These are phyloP conservation scores for Seminavis robusta DNA, from an alignment of 108 stramenopile species.

Conservation along the genomic window DNA sequence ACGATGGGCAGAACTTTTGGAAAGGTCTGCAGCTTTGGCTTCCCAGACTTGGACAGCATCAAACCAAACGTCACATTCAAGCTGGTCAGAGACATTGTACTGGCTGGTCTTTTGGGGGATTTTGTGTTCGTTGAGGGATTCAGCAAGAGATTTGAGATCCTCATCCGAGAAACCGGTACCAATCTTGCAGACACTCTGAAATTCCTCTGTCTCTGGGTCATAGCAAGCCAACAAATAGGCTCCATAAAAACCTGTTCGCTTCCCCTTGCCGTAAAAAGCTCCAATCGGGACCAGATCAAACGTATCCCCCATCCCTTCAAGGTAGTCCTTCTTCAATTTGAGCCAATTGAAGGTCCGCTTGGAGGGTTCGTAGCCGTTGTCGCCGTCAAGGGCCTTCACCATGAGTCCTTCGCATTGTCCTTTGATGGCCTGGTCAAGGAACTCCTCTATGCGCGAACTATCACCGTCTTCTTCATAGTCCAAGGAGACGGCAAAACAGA, in stretches of 20 bases:
- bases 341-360: slow-evolving; percentile 98
- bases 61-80: slow-evolving; percentile 97
- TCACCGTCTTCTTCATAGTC: slow-evolving; percentile 64
- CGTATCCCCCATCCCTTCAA: slow-evolving; percentile 97
- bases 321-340: slow-evolving; percentile 99
- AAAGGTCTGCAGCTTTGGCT: slow-evolving; percentile 97
- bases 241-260: slow-evolving; percentile 94
- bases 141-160: slow-evolving; percentile 75
- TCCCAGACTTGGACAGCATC: slow-evolving; percentile 97
- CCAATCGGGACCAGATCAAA: slow-evolving; percentile 99
- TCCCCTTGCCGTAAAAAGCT: slow-evolving; percentile 94
- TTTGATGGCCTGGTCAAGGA: slow-evolving; percentile 94
- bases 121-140: slow-evolving; percentile 66
- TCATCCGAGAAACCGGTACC: slow-evolving; percentile 99
- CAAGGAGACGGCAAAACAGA: slow-evolving; percentile 77
- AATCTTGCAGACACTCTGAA: slow-evolving; percentile 98
- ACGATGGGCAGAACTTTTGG: slow-evolving; percentile 84
- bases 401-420: slow-evolving; percentile 99
- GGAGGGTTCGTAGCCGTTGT: slow-evolving; percentile 94
- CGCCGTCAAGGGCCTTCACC: slow-evolving; percentile 96
- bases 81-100: slow-evolving; percentile 77
- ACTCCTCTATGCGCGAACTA: slow-evolving; percentile 88
- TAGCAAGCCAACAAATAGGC: slow-evolving; percentile 99
- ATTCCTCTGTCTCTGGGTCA: slow-evolving; percentile 94
- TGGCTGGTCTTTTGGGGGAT: slow-evolving; percentile 67